These are phyloP conservation scores for Sarcomyxa edulis DNA, from an alignment of 768 basidiomycete species.

Conservation along the genomic window DNA sequence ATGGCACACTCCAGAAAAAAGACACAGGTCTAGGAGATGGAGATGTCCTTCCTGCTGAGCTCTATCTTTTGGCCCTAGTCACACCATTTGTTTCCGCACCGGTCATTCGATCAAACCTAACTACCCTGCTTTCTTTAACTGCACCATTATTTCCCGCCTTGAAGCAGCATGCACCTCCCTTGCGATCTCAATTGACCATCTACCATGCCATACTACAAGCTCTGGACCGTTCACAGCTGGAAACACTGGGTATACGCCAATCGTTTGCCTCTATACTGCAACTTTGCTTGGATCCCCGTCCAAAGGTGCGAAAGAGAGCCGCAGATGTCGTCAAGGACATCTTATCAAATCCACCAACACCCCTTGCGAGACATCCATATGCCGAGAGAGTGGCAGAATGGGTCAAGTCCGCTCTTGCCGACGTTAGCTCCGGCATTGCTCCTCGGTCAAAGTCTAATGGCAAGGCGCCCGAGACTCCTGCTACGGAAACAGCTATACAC, in stretches of 20 bases:
- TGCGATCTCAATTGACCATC: slow-evolving; percentile 82
- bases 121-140: slow-evolving; percentile 66
- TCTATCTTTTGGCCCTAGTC: slow-evolving; percentile 80
- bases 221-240: slow-evolving; percentile 71
- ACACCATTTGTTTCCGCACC: slow-evolving; percentile 71
- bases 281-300: slow-evolving; percentile 79
- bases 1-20: slow-evolving; percentile 66
- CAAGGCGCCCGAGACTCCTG: slow-evolving; percentile 48
- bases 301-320: slow-evolving; percentile 91
- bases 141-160: slow-evolving; percentile 74
- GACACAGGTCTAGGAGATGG: slow-evolving; percentile 50
- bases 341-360: slow-evolving; percentile 70
- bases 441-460: slow-evolving; percentile 50
- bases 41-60: slow-evolving; percentile 74
- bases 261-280: slow-evolving; percentile 83
- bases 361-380: slow-evolving; percentile 81
- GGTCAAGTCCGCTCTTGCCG: slow-evolving; percentile 60
- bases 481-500: slow-evolving; percentile 73
- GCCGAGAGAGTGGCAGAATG: slow-evolving; percentile 77
- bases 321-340: slow-evolving; percentile 81
- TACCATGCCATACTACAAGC: slow-evolving; percentile 64
- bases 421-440: slow-evolving; percentile 57
- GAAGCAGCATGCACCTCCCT: slow-evolving; percentile 60
- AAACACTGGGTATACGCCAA: slow-evolving; percentile 64
- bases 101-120: slow-evolving; percentile 75